Conservation (phyloP, 306 rosid species). For the Rosa rugosa region DNA sequence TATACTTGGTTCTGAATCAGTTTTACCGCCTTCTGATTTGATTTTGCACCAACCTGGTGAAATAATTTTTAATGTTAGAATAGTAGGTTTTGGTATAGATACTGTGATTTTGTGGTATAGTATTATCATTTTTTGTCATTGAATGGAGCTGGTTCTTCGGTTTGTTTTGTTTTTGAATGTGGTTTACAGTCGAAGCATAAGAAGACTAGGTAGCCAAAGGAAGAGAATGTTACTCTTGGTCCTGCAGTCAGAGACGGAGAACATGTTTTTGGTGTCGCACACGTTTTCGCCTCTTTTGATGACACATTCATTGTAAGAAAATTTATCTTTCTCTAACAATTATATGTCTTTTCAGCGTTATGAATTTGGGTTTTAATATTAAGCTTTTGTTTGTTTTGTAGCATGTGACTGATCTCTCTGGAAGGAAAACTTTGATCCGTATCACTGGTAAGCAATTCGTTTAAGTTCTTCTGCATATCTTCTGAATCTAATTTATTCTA, state of each 20-base stretch:
- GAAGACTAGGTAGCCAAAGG: conserved; percentile 87
- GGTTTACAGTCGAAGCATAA: conserved; percentile 43
- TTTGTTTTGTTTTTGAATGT: neutral
- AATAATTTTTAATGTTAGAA: neutral
- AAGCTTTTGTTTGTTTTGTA: conserved; percentile 27
- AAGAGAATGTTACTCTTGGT: conserved; percentile 81
- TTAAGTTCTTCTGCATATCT: neutral
- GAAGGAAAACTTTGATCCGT: too few species aligned
- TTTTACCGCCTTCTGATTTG: neutral
- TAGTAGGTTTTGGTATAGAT: neutral
- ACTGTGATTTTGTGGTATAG: neutral
- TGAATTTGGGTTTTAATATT: neutral
- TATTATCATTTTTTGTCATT: neutral
- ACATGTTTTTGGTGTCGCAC: conserved; percentile 80
- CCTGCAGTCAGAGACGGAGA: conserved; percentile 88
- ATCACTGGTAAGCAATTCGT: conserved; percentile 32
- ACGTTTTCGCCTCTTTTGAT: conserved; percentile 77
- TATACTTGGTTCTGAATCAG: neutral
- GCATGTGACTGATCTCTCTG: conserved; percentile 87
- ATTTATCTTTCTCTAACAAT: too few species aligned
- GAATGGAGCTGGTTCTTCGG: neutral
- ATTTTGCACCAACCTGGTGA: neutral
- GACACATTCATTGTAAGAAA: conserved; percentile 83
- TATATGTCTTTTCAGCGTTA: neutral
- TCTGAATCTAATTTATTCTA: too few species aligned